Conservation (phyloP, 192 early-diverging fungal genomes). For the Backusella liffmaniae region DNA sequence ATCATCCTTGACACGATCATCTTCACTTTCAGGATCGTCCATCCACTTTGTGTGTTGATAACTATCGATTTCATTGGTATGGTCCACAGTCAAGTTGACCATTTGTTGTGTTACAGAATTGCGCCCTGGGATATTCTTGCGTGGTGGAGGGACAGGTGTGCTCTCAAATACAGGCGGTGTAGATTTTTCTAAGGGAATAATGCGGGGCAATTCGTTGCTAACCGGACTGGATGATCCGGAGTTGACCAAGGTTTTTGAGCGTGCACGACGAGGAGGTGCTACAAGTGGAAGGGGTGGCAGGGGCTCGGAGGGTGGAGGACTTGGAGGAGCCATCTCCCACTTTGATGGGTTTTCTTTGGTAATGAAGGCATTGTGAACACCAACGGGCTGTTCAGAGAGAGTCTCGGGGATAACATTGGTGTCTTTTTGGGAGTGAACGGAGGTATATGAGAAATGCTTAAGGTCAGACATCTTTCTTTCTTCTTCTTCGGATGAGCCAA, state of each 20-base stretch:
- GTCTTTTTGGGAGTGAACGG: constrained; percentile 1
- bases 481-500: constrained; percentile 1
- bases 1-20: not conserved
- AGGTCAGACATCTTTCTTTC: not conserved
- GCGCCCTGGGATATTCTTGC: not conserved
- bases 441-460: constrained; percentile 12
- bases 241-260: not conserved
- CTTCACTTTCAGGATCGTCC: constrained; percentile 22
- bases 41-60: constrained; percentile 21
- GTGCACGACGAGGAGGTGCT: constrained; percentile 6
- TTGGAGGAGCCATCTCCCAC: constrained; percentile 16
- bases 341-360: not conserved
- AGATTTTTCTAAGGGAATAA: not conserved
- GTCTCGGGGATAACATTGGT: not conserved
- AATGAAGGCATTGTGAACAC: not conserved
- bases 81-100: not conserved
- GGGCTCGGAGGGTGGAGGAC: constrained; percentile 21
- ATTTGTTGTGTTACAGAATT: not conserved
- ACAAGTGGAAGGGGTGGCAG: constrained; percentile 7
- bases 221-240: not conserved
- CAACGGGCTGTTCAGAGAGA: not conserved
- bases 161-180: not conserved
- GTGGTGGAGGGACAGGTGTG: not conserved
- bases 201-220: constrained; percentile 1
- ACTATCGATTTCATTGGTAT: not conserved